phyloP scores from a whole-genome alignment of 2,329 filamentous ascomycete genomes.

The Fusarium equiseti region DNA sequence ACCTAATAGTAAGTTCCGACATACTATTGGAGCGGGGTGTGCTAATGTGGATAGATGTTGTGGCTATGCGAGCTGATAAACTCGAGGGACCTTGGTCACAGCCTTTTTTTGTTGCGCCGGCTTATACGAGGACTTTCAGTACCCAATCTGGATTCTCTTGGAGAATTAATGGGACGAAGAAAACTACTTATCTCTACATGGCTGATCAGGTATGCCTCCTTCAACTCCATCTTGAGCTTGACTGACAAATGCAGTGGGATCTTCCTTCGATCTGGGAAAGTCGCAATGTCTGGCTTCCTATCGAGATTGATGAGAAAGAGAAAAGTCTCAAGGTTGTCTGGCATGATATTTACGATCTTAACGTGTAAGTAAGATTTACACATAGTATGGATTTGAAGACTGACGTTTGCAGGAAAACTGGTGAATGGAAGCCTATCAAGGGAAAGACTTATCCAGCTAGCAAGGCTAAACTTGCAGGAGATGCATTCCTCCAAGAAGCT shows the following conservation, averaged over 20 bases:
- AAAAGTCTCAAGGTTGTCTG: constrained; percentile 62
- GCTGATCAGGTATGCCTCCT: constrained; percentile 53
- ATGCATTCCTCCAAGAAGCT: constrained; percentile 64
- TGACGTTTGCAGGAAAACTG: constrained; percentile 53
- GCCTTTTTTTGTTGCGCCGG: constrained; percentile 61
- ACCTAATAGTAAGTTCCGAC: constrained; percentile 60
- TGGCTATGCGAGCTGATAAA: constrained; percentile 65
- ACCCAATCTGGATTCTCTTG: constrained; percentile 64
- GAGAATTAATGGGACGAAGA: constrained; percentile 58
- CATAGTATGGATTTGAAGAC: not conserved
- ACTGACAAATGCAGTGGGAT: constrained; percentile 56
- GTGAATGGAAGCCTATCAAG: constrained; percentile 59
- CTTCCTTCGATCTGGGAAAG: constrained; percentile 66
- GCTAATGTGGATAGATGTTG: constrained; percentile 54
- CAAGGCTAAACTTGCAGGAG: constrained; percentile 57
- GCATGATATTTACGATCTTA: constrained; percentile 66
- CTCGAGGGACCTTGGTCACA: constrained; percentile 65
- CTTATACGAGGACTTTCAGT: constrained; percentile 64
- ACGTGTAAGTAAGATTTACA: constrained; percentile 51
- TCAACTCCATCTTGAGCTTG: not conserved
- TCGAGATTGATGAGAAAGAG: constrained; percentile 63
- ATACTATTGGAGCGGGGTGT: fast-evolving
- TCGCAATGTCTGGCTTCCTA: constrained; percentile 67
- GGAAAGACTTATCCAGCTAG: constrained; percentile 61
- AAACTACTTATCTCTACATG: constrained; percentile 63